Base-by-base conservation (phyloP, 805 yeast genomes). In the Saturnispora gosingensis region DNA sequence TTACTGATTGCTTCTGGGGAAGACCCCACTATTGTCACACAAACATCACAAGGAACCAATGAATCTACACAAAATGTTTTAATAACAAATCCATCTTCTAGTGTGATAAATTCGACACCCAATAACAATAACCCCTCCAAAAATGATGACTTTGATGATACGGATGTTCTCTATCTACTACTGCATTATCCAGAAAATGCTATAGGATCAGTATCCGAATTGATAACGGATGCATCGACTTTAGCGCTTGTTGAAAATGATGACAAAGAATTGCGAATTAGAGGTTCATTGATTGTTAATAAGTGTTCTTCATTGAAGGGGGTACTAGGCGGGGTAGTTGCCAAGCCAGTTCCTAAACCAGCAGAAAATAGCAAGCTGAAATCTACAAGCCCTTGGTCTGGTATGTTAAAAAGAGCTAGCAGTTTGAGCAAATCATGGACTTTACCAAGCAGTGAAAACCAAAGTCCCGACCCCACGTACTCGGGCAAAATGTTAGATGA, bases 101-200 rank as follows among this genome's bases (percentile, higher is more conserved):
- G 15, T 16, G 15, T 20, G 16, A 10, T 20, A 18, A 38, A 38
- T 38, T 18, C 25, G 8, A 6, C 10, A 22, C 13, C 10, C 7
- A 20, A 16, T 43, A 49, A 38, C 30, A 36, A 35, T 3, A 32
- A 20, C 3, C 16, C 6, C 30, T 27, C 22, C 7, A 49, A 22
- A 43, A 25, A 42, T 36, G 46, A 34, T n/a, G 24, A 32, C n/a
- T 42, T 46, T 47, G 82, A 78, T 59, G 78, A 76, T 56, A 73
- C 79, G 13, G 82, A 78, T 55, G 72, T 76, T 5, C 62, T 78
- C 32, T 72, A 73, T 34, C 58, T 77, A 16, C 61, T 78, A 6
- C 64, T 78, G 28, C 82, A 77, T 59, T 77, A 75, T 58, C 82
- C 82, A 1, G 61, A 44, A 18, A 27, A 27, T 20, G 43, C 49